These are phyloP conservation scores for Echinochloa phyllopogon DNA, from an alignment of 176 grass and related monocot species.

Conservation along the genomic window DNA sequence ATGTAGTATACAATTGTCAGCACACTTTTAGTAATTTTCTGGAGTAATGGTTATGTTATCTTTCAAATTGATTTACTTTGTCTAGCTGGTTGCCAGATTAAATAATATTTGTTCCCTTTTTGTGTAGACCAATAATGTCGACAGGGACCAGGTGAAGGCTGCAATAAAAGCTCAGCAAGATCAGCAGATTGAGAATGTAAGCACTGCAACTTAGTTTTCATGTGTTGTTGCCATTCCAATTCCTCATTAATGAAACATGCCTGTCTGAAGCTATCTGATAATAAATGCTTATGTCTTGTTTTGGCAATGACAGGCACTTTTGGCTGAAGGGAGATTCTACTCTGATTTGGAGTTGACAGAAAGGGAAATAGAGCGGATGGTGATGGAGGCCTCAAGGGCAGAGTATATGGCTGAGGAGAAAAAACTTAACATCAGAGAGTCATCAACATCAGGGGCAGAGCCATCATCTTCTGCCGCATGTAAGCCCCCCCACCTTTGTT, in stretches of 20 bases:
- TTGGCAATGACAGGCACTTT: constrained; percentile 67
- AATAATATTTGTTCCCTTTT: constrained; percentile 37
- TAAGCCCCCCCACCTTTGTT: constrained; percentile 33
- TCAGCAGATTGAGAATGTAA: constrained; percentile 97
- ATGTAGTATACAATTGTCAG: constrained; percentile 6
- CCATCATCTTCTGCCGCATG: constrained; percentile 87
- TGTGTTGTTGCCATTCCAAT: constrained; percentile 7
- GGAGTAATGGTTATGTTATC: not conserved
- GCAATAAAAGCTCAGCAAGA: constrained; percentile 99
- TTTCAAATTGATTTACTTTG: not conserved
- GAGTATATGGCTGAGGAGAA: constrained; percentile 82
- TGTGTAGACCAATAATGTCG: constrained; percentile 83
- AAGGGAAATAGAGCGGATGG: constrained; percentile 99
- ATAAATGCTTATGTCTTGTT: constrained; percentile 30
- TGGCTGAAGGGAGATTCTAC: constrained; percentile 91
- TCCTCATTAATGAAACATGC: not conserved
- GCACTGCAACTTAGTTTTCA: constrained; percentile 30
- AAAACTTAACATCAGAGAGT: constrained; percentile 63
- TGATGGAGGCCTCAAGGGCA: constrained; percentile 92
- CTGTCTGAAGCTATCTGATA: constrained; percentile 6
- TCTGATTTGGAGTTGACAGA: constrained; percentile 97
- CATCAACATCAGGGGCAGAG: constrained; percentile 83
- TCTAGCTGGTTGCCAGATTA: constrained; percentile 5
- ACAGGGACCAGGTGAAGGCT: constrained; percentile 95
- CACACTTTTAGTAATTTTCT: constrained; percentile 23